Conservation (phyloP, 1,284 basidiomycete genomes). For the Malassezia sp. region DNA sequence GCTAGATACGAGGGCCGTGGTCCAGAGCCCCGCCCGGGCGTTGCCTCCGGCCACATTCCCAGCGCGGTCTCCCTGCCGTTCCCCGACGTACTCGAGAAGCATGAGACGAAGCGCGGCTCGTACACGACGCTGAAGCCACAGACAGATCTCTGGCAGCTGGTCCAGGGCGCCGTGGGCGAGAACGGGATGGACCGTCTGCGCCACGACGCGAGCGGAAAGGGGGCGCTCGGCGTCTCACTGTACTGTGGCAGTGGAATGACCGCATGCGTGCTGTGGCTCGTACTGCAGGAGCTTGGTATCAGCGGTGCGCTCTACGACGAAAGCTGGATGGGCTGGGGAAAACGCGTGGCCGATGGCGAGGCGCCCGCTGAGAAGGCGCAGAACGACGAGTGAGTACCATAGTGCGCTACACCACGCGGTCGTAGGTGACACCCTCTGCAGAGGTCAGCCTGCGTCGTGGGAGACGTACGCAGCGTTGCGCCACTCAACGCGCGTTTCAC, state of each 20-base stretch:
- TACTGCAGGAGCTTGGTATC: slow-evolving; percentile 59
- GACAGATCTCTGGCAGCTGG: slow-evolving; percentile 36
- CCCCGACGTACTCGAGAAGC: slow-evolving; percentile 59
- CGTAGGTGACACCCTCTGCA: slow-evolving; percentile 36
- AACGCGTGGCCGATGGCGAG: slow-evolving; percentile 7
- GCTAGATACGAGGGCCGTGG: slow-evolving; percentile 60
- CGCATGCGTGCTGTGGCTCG: slow-evolving; percentile 81
- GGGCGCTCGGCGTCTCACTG: slow-evolving; percentile 14
- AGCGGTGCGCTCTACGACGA: slow-evolving; percentile 66
- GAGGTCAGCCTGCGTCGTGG: background rate
- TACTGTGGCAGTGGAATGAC: slow-evolving; percentile 69
- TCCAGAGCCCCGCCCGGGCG: slow-evolving; percentile 76
- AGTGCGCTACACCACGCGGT: slow-evolving; percentile 21
- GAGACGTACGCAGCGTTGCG: slow-evolving; percentile 29
- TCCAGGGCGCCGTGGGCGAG: slow-evolving; percentile 56
- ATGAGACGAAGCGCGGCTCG: slow-evolving; percentile 46
- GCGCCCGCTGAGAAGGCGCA: slow-evolving; percentile 11
- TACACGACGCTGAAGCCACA: slow-evolving; percentile 40
- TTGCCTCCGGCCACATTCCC: slow-evolving; percentile 88
- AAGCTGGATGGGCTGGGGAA: slow-evolving; percentile 37
- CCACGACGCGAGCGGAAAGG: slow-evolving; percentile 29
- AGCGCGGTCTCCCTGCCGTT: slow-evolving; percentile 76
- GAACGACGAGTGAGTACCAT: background rate
- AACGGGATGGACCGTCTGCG: slow-evolving; percentile 37
- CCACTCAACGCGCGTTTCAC: slow-evolving; percentile 33